These are phyloP conservation scores for Retiboletus flavoniger DNA, from an alignment of 1,284 basidiomycete genomes.

Conservation along the genomic window DNA sequence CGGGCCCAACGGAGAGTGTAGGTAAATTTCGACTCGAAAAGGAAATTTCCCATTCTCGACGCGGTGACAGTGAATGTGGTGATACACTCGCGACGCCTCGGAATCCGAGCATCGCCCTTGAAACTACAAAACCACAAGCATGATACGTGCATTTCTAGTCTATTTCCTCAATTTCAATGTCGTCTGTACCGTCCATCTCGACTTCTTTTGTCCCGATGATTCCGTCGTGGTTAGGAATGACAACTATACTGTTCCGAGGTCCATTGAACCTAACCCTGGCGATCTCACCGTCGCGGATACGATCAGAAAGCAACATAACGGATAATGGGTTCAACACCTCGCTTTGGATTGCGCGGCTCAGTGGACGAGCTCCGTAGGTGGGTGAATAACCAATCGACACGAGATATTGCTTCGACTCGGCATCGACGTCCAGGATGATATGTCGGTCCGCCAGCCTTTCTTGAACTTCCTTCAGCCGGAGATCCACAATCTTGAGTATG, in stretches of 20 bases:
- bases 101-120: background rate
- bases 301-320: slow-evolving; percentile 81
- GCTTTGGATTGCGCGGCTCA: slow-evolving; percentile 89
- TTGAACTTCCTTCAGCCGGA: slow-evolving; percentile 75
- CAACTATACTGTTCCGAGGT: slow-evolving; percentile 75
- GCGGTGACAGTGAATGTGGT: no score
- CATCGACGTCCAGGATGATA: slow-evolving; percentile 76
- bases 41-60: slow-evolving; percentile 13
- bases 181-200: slow-evolving; percentile 45
- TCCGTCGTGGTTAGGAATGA: slow-evolving; percentile 83
- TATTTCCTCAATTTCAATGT: slow-evolving; percentile 79
- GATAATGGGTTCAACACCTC: slow-evolving; percentile 94
- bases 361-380: slow-evolving; percentile 85
- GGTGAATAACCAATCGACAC: slow-evolving; percentile 84
- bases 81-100: background rate
- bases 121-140: background rate
- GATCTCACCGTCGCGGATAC: slow-evolving; percentile 79
- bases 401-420: slow-evolving; percentile 80
- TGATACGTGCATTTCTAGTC: slow-evolving; percentile 43
- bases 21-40: slow-evolving; percentile 7
- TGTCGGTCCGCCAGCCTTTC: slow-evolving; percentile 78
- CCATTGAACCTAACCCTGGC: slow-evolving; percentile 82
- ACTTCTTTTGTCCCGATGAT: slow-evolving; percentile 37
- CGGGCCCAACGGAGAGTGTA: background rate
- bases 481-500: slow-evolving; percentile 81